Evolutionary conservation across 1,139 yeast species (phyloP).

Genomic region (Chernovozyma aurita): DNA sequence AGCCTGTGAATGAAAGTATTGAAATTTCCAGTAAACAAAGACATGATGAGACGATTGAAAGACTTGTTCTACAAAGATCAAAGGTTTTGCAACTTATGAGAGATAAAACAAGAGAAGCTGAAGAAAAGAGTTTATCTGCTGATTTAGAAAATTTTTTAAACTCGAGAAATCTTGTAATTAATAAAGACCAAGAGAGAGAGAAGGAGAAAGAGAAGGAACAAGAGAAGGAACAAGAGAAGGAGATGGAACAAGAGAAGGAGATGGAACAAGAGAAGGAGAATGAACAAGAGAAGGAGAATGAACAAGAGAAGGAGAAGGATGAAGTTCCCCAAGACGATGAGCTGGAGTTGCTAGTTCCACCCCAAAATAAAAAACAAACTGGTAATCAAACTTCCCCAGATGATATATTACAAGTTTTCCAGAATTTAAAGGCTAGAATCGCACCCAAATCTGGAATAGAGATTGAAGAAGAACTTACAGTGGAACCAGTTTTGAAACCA

Average conservation of each 20-base stretch:
- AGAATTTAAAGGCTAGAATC: slow-evolving; percentile 14
- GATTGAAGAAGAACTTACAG: slow-evolving; percentile 29
- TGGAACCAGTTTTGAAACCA: slow-evolving; percentile 44
- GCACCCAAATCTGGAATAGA: slow-evolving; percentile 38
- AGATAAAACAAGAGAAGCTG: neutral
- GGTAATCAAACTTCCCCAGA: neutral
- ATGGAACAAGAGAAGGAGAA: too few relatives aligned
- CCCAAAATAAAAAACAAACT: neutral
- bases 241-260: too few relatives aligned
- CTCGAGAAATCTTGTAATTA: too few relatives aligned
- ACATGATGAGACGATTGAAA: neutral
- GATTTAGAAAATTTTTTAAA: neutral
- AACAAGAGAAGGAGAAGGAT: too few relatives aligned
- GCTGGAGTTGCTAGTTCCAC: too few relatives aligned
- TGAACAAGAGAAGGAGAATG: too few relatives aligned
- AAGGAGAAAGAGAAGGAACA: too few relatives aligned
- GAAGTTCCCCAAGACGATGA: too few relatives aligned
- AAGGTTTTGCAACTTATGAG: neutral
- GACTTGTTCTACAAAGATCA: neutral
- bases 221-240: too few relatives aligned
- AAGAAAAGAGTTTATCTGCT: neutral
- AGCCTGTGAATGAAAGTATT: neutral
- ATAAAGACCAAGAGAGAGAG: too few relatives aligned
- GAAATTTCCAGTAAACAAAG: too few relatives aligned
- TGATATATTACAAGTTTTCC: neutral